A percentile compares a stretch with the other conserved stretches of the same genome.
phyloP scores from a whole-genome alignment of 495 filamentous ascomycete genomes.

The Hypoxylon fuscum region DNA sequence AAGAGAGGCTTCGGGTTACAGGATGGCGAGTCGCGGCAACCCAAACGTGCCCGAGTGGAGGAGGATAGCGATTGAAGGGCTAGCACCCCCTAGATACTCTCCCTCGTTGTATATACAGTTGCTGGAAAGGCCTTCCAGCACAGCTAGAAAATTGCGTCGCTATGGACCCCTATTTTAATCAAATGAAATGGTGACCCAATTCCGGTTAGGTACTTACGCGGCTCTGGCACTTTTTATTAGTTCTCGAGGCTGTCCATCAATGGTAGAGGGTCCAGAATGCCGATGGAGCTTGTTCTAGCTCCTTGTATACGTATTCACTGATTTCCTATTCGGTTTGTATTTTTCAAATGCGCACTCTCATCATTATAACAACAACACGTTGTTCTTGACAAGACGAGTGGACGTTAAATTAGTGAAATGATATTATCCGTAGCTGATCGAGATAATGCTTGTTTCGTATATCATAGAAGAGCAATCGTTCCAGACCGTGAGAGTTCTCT shows the following conservation, averaged over 20 bases:
- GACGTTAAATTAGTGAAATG: too few species aligned
- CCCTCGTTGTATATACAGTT: not conserved
- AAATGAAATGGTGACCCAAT: not conserved
- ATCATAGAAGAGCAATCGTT: not conserved
- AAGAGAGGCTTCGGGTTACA: constrained; percentile 88
- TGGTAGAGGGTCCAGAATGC: not conserved
- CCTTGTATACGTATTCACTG: too few species aligned
- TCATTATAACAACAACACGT: too few species aligned
- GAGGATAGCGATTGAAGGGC: constrained; percentile 67
- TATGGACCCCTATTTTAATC: not conserved
- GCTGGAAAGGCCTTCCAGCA: not conserved
- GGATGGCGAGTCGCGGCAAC: constrained; percentile 71
- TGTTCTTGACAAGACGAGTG: too few species aligned
- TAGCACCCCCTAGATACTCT: not conserved
- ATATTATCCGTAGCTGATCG: too few species aligned
- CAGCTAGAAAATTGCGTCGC: not conserved
- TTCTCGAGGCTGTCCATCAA: not conserved
- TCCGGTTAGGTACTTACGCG: not conserved
- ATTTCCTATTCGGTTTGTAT: too few species aligned
- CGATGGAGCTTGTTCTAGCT: not conserved
- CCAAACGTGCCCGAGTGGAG: constrained; percentile 83
- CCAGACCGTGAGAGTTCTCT: constrained; percentile 19
- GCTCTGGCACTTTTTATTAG: not conserved
- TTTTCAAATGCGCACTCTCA: too few species aligned
- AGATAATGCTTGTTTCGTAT: too few species aligned